A percentile compares a stretch with the other conserved stretches of the same genome.
Conservation (phyloP, 73 alveolate genomes). For the Paramecium octaurelia region DNA sequence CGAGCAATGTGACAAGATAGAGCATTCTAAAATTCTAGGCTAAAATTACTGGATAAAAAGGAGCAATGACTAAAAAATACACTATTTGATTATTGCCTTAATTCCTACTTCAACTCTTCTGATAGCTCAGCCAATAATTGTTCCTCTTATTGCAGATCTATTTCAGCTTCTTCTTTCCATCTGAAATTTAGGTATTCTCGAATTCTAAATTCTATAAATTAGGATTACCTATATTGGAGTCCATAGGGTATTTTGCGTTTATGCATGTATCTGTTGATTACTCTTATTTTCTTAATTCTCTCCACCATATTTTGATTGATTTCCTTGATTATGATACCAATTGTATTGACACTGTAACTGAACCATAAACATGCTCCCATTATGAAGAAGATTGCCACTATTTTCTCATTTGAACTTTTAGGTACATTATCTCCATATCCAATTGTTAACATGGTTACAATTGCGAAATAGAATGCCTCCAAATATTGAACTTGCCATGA, state of each 20-base stretch:
- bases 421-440: constrained; percentile 59
- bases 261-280: constrained; percentile 32
- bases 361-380: constrained; percentile 50
- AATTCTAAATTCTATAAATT: not conserved
- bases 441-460: constrained; percentile 48
- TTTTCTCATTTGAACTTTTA: constrained; percentile 43
- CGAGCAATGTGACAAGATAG: not conserved
- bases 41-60: constrained; percentile 46
- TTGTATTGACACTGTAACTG: constrained; percentile 30
- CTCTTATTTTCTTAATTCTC: constrained; percentile 29
- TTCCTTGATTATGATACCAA: constrained; percentile 48
- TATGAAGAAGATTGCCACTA: constrained; percentile 8
- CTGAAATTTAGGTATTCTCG: constrained; percentile 43
- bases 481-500: constrained; percentile 39
- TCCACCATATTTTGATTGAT: constrained; percentile 32
- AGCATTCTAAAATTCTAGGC: constrained; percentile 18
- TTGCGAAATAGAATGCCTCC: constrained; percentile 50
- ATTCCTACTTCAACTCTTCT: constrained; percentile 21
- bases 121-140: constrained; percentile 41
- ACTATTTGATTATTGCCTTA: constrained; percentile 32
- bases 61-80: constrained; percentile 34
- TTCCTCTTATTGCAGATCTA: constrained; percentile 41
- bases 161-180: constrained; percentile 61
- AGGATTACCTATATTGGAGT: not conserved
- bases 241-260: not conserved